These are phyloP conservation scores for Saturnispora ahearnii DNA, from an alignment of 805 yeast species.

Conservation along the genomic window DNA sequence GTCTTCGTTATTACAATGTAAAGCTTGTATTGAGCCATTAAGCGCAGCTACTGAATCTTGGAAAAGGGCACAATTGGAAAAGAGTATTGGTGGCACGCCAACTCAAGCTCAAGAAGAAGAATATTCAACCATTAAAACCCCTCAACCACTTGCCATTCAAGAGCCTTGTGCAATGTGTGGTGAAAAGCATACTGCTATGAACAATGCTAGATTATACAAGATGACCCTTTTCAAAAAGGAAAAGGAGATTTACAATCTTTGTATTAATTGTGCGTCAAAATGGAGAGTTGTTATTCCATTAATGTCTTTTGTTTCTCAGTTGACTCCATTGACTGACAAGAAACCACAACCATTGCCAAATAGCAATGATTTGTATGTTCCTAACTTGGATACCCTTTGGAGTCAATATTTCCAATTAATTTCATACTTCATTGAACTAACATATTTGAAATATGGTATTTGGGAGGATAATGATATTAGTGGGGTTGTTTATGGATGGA, in stretches of 20 bases:
- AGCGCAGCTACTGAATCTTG: slow-evolving; percentile 74
- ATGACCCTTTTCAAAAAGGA: slow-evolving; percentile 32
- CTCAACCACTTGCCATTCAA: slow-evolving; percentile 60
- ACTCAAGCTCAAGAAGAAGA: background rate
- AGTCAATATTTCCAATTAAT: slow-evolving; percentile 6
- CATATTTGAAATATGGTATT: slow-evolving; percentile 49
- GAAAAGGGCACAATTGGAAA: slow-evolving; percentile 28
- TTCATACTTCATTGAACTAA: background rate
- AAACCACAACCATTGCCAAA: background rate
- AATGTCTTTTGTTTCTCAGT: slow-evolving; percentile 47
- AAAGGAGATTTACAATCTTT: slow-evolving; percentile 51
- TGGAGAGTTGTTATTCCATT: slow-evolving; percentile 78
- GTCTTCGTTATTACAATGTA: slow-evolving; percentile 65
- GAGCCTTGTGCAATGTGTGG: slow-evolving; percentile 81
- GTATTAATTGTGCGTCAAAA: slow-evolving; percentile 72
- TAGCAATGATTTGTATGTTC: slow-evolving; percentile 1
- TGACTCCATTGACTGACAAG: slow-evolving; percentile 4
- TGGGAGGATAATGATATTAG: slow-evolving; percentile 43
- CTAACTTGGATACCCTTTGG: slow-evolving; percentile 2
- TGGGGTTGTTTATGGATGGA: slow-evolving; percentile 28
- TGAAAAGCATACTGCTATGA: slow-evolving; percentile 57
- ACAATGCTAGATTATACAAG: slow-evolving; percentile 70
- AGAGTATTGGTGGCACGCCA: slow-evolving; percentile 5
- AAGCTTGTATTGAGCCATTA: slow-evolving; percentile 78
- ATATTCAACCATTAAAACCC: background rate